Base-by-base conservation (phyloP, 202 grass and related monocot genomes). In the Cymbopogon flexuosus region DNA sequence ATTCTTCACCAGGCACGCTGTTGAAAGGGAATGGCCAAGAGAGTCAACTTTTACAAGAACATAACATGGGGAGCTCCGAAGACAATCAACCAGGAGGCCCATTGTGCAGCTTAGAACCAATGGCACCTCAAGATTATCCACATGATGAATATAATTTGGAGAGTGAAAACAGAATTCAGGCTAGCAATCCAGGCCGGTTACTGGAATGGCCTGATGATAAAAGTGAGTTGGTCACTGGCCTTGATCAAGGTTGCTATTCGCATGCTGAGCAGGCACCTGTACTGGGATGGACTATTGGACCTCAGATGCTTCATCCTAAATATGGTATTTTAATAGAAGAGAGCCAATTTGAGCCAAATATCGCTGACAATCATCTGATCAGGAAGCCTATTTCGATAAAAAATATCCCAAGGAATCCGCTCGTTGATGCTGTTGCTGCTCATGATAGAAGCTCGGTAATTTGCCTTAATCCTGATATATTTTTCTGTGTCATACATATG, bases 391-490 rank as follows among this genome's bases (percentile, higher is more conserved):
- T 82, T 83, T 99, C 96, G 19, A 85, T 99, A 3, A 91, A 83
- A 72, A 93, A 99, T 54, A 93, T 92, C 24, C 96, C 96, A 64
- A 91, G 96, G 78, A 93, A 96, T 90, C 96, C 92, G 73, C 68
- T 99, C 36, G 93, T 99, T 57, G 96, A 93, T 42, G 92, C 96
- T 88, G 96, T 99, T 74, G 90, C 89, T 72, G 90, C 92, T 79
- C 96, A 99, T 81, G 96, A 99, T 66, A 87, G 96, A 96, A 99
- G 88, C 89, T 96, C 85, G 88, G 96, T 99, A 90, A 8, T 79
- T 58, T 16, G 36, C 22, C 39, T 56, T 49, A 74, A 58, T 77
- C 23, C 0, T 74, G 41, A 74, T 80, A 40, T 64, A 10, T 76
- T 18, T 11, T 72, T 62, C 27, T 84, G 35, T 65, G 68, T 7